Evolutionary conservation across 2,329 filamentous ascomycete species (phyloP).

Genomic region (Cladophialophora carrionii): DNA sequence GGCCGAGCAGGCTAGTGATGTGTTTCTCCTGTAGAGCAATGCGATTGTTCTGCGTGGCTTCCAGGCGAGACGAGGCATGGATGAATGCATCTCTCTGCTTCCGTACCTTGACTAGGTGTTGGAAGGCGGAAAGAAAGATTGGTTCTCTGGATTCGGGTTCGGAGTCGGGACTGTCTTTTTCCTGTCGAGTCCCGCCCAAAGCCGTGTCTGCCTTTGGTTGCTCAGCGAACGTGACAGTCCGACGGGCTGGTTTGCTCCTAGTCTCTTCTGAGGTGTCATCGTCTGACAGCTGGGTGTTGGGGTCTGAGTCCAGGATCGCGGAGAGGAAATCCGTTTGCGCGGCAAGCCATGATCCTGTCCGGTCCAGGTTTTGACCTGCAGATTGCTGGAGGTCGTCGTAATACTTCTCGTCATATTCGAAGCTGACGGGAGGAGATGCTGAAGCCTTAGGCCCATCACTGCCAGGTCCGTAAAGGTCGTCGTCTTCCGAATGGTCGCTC

Average conservation of each 20-base stretch:
- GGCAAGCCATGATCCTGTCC: slow-evolving; percentile 82
- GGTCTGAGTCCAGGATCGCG: slow-evolving; percentile 62
- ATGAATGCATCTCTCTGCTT: slow-evolving; percentile 76
- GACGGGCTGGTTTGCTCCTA: slow-evolving; percentile 7
- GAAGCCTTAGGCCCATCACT: slow-evolving; percentile 33
- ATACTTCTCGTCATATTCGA: slow-evolving; percentile 76
- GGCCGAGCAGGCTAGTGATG: slow-evolving; percentile 79
- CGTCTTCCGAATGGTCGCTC: slow-evolving; percentile 30
- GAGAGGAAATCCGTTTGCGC: slow-evolving; percentile 79
- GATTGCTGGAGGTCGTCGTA: slow-evolving; percentile 71
- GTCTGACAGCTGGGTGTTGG: slow-evolving; percentile 40
- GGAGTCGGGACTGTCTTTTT: slow-evolving; percentile 50
- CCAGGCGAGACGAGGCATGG: slow-evolving; percentile 80
- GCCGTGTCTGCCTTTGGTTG: slow-evolving; percentile 22
- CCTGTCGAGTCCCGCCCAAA: slow-evolving; percentile 39
- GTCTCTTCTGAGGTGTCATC: slow-evolving; percentile 11
- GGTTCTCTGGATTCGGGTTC: slow-evolving; percentile 62
- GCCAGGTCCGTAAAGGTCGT: slow-evolving; percentile 36
- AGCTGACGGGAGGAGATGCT: slow-evolving; percentile 48
- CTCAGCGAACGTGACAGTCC: slow-evolving; percentile 23
- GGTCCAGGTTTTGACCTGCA: slow-evolving; percentile 74
- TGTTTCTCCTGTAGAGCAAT: slow-evolving; percentile 73
- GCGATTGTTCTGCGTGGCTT: slow-evolving; percentile 82
- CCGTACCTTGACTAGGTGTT: slow-evolving; percentile 69
- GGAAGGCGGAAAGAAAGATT: slow-evolving; percentile 87